Evolutionary conservation across 2,329 filamentous ascomycete species (phyloP).

Genomic region (Macrophomina tecta): DNA sequence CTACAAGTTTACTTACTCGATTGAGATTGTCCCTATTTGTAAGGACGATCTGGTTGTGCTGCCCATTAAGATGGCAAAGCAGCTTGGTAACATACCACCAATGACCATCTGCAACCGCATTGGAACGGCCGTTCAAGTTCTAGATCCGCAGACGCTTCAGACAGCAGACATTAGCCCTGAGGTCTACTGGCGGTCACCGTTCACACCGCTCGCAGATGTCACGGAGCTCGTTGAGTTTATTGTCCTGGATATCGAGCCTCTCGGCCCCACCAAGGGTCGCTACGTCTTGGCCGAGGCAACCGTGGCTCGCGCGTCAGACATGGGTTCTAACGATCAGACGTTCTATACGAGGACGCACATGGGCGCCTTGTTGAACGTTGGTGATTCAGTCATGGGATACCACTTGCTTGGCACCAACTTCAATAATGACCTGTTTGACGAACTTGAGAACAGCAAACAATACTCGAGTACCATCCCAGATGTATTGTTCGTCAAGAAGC

Average conservation of each 20-base stretch:
- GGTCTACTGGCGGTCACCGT: constrained; percentile 91
- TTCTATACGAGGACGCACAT: constrained; percentile 93
- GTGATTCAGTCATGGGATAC: constrained; percentile 95
- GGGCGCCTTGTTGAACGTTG: constrained; percentile 81
- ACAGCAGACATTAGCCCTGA: constrained; percentile 82
- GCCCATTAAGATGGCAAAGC: constrained; percentile 86
- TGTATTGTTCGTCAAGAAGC: constrained; percentile 95
- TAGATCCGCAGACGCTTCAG: constrained; percentile 91
- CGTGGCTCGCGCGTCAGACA: constrained; percentile 83
- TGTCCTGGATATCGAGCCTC: constrained; percentile 89
- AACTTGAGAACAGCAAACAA: constrained; percentile 76
- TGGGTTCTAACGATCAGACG: constrained; percentile 83
- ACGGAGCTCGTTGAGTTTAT: constrained; percentile 90
- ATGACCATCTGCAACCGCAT: constrained; percentile 85
- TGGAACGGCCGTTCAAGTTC: constrained; percentile 85
- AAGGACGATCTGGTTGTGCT: constrained; percentile 97
- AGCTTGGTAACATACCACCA: constrained; percentile 85
- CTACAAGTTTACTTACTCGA: constrained; percentile 93
- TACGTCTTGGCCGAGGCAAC: constrained; percentile 87
- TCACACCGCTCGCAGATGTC: constrained; percentile 81
- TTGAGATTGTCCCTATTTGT: constrained; percentile 90
- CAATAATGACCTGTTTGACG: constrained; percentile 86
- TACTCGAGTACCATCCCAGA: constrained; percentile 85
- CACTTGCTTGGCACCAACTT: constrained; percentile 87
- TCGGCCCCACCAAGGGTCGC: constrained; percentile 76